Evolutionary conservation across 495 filamentous ascomycete species (phyloP).

Genomic region (Xylaria flabelliformis): DNA sequence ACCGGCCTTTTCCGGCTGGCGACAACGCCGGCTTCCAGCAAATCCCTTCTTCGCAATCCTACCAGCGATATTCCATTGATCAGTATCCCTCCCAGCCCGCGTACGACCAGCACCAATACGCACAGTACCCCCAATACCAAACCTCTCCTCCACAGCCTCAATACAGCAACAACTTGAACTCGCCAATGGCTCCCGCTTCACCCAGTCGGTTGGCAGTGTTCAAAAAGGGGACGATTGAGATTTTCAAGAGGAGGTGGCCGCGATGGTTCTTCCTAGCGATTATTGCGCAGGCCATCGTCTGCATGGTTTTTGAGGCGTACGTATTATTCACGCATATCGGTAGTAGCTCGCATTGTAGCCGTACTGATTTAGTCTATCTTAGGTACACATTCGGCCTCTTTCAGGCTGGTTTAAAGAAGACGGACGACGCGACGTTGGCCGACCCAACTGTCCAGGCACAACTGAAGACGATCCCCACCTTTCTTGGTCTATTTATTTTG

Average conservation of each 20-base stretch:
- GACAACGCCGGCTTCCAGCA: conserved; percentile 41
- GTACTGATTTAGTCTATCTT: conserved; percentile 26
- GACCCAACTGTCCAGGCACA: conserved; percentile 46
- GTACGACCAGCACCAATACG: conserved; percentile 36
- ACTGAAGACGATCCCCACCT: conserved; percentile 80
- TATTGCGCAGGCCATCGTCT: conserved; percentile 75
- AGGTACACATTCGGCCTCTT: conserved; percentile 79
- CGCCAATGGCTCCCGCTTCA: conserved; percentile 30
- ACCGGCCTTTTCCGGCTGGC: conserved; percentile 36
- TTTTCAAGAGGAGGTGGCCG: conserved; percentile 83
- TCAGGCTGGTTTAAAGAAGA: conserved; percentile 58
- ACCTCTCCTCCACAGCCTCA: conserved; percentile 25
- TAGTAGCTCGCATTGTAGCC: no score
- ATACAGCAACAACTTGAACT: conserved; percentile 61
- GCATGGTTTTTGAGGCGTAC: conserved; percentile 85
- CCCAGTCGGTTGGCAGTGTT: conserved; percentile 36
- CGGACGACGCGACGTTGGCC: conserved; percentile 25
- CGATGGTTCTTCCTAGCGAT: conserved; percentile 82
- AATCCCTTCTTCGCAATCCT: conserved; percentile 41
- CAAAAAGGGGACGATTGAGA: conserved; percentile 40
- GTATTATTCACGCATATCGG: conserved; percentile 39
- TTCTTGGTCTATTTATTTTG: conserved; percentile 96
- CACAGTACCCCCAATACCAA: conserved; percentile 32
- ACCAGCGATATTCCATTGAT: conserved; percentile 25
- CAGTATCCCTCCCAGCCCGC: conserved; percentile 33